Base-by-base conservation (phyloP, 78 protist genomes). In the Planoprotostelium fungivorum region DNA sequence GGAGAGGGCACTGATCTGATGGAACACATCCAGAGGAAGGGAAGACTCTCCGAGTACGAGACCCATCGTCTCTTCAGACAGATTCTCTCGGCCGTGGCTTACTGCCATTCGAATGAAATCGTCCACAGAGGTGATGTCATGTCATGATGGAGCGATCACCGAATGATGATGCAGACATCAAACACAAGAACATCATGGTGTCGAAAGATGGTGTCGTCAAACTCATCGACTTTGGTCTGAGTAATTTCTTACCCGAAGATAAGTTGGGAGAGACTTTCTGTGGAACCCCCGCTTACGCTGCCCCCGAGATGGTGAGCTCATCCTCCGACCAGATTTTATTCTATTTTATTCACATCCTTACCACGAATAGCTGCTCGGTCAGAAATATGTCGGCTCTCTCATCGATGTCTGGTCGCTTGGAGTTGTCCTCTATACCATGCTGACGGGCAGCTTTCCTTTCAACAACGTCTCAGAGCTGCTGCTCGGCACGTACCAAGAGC, bases 231-330 rank as follows among this genome's bases (percentile, higher is more conserved):
- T 95, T 95, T 90, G 97, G 97, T 0, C 89, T 95, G 0, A 85
- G 94, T 0, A 93, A 93, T 37, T 87, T 39, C 29, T 88, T 93
- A 9, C 90, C 89, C 38, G 92, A 84, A 34, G 84, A 90, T 0
- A 38, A 63, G n/a, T 51, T 16, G 16, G 31, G 90, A 10, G 36
- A 92, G 35, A 92, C 89, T 34, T 87, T 89, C 29, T 96, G 97
- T 83, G 97, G 97, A 0, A 91, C 96, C 29, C 94, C 96, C 0
- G 89, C 89, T 29, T 96, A 96, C 84, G 93, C 95, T 35, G 96
- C 96, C 10, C 97, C 97, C 0, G 97, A 96, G 73, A 94, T 96
- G 90, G 73, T 51, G 73, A 16, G 73, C 16, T 51, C 16, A n/a
- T n/a, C n/a, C n/a, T n/a, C n/a, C n/a, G n/a, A n/a, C n/a, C n/a